Conservation (phyloP, 495 filamentous ascomycete species). For the Choiromyces venosus region DNA sequence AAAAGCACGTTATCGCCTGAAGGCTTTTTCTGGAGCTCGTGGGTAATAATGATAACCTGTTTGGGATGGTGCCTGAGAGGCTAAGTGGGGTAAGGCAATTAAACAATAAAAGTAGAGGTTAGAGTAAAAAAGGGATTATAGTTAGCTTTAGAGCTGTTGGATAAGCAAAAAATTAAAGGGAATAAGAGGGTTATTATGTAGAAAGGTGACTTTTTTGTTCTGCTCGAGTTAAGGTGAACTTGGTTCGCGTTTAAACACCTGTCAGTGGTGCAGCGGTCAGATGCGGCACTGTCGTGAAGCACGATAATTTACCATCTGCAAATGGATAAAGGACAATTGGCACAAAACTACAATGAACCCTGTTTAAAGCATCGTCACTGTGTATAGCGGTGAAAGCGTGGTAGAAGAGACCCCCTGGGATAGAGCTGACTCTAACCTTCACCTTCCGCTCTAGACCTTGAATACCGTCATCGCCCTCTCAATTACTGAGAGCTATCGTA, state of each 20-base stretch:
- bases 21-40: background rate
- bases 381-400: background rate
- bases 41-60: background rate
- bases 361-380: background rate
- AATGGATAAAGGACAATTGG: background rate
- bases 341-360: background rate
- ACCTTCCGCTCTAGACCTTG: too few relatives aligned
- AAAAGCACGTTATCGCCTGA: conserved; percentile 20
- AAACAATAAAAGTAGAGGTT: background rate
- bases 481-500: too few relatives aligned
- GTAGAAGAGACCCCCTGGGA: too few relatives aligned
- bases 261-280: background rate
- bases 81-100: background rate
- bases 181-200: background rate
- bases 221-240: background rate
- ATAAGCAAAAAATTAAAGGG: background rate
- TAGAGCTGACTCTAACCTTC: too few relatives aligned
- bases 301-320: background rate
- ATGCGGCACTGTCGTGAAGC: background rate
- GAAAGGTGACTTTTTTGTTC: background rate
- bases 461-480: too few relatives aligned
- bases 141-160: background rate
- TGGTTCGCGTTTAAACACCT: too few relatives aligned
- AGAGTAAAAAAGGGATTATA: background rate
- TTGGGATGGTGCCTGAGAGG: background rate